These are phyloP conservation scores for Cocos nucifera DNA, from an alignment of 176 grass and related monocot genomes.

Conservation along the genomic window DNA sequence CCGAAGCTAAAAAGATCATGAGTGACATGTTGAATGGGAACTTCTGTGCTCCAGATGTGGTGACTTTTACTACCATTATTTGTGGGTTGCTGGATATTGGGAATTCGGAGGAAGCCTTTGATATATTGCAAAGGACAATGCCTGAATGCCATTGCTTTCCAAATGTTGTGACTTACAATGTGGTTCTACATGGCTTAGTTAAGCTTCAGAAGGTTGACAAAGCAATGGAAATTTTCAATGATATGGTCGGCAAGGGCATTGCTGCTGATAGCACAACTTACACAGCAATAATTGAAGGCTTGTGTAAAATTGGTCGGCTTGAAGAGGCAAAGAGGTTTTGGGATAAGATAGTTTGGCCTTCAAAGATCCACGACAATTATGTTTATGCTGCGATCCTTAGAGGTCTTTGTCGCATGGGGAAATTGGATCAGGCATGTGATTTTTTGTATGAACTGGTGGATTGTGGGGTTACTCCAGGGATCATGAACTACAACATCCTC, in stretches of 20 bases:
- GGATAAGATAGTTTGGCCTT: conserved; percentile 75
- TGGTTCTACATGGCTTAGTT: conserved; percentile 46
- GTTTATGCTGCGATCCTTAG: conserved; percentile 54
- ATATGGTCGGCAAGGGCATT: conserved; percentile 40
- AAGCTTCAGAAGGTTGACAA: conserved; percentile 32
- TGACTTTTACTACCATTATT: conserved; percentile 77
- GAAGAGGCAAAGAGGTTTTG: conserved; percentile 62
- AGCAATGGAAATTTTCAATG: conserved; percentile 51
- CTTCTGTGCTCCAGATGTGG: conserved; percentile 61
- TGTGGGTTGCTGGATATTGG: conserved; percentile 45
- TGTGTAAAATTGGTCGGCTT: conserved; percentile 32
- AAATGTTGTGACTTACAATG: conserved; percentile 62
- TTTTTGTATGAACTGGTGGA: conserved; percentile 74
- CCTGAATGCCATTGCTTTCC: conserved; percentile 37
- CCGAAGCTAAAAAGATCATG: conserved; percentile 68
- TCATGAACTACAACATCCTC: conserved; percentile 81
- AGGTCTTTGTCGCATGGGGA: conserved; percentile 50
- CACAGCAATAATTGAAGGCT: conserved; percentile 44
- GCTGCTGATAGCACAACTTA: conserved; percentile 38
- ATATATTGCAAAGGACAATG: conserved; percentile 45
- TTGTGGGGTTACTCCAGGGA: conserved; percentile 36
- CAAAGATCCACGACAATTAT: conserved; percentile 67
- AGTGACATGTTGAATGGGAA: conserved; percentile 71
- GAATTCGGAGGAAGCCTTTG: conserved; percentile 46
- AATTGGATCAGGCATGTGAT: conserved; percentile 76